Conservation (phyloP, 495 filamentous ascomycete species). For the Penicillium chermesinum region DNA sequence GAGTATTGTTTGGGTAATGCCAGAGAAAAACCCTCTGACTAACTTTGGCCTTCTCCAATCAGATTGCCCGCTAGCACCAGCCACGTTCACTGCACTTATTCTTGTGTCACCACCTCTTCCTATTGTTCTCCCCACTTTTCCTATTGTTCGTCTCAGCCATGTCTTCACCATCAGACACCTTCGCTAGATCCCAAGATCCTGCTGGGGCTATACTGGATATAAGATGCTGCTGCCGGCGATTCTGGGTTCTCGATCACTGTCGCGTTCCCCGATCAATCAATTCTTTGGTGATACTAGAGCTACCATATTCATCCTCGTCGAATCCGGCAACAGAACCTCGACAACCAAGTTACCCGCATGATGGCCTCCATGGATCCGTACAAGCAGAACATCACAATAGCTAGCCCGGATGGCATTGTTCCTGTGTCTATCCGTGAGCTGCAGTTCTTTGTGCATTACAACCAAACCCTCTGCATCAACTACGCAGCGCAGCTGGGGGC, state of each 20-base stretch:
- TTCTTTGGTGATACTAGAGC: too few relatives aligned
- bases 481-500: slow-evolving; percentile 71
- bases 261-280: not conserved
- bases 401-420: slow-evolving; percentile 46
- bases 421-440: slow-evolving; percentile 45
- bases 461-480: slow-evolving; percentile 56
- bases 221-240: not conserved
- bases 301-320: too few relatives aligned
- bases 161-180: not conserved
- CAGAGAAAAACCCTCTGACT: too few relatives aligned
- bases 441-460: slow-evolving; percentile 44
- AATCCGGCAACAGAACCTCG: too few relatives aligned
- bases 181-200: not conserved
- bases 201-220: not conserved
- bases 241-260: not conserved
- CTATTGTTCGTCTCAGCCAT: not conserved
- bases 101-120: slow-evolving; percentile 10
- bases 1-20: too few relatives aligned
- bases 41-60: too few relatives aligned
- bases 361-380: slow-evolving; percentile 39
- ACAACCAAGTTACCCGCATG: not conserved
- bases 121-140: slow-evolving; percentile 17
- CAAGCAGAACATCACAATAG: slow-evolving; percentile 54
- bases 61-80: too few relatives aligned
- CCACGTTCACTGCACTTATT: too few relatives aligned